Evolutionary conservation across 1,139 yeast species (phyloP).

Genomic region (Zhuliangozyma blackwelliae): DNA sequence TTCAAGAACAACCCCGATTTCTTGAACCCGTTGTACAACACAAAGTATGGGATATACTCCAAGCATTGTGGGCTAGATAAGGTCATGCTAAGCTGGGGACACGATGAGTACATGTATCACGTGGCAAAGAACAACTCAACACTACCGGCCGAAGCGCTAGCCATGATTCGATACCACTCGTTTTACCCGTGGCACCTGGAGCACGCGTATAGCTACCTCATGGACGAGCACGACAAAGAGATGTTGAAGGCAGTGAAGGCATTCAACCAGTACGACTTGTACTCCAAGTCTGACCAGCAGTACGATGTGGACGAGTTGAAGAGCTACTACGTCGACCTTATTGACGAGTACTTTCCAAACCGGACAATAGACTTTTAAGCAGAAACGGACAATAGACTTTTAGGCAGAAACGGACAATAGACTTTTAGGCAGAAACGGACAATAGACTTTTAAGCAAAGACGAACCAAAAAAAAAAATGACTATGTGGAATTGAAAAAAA

Average conservation of each 20-base stretch:
- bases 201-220: slow-evolving; percentile 58
- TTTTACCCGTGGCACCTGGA: slow-evolving; percentile 79
- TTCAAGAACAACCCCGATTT: slow-evolving; percentile 60
- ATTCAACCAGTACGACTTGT: slow-evolving; percentile 65
- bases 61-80: slow-evolving; percentile 64
- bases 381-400: slow-evolving; percentile 50
- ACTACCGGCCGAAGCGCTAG: slow-evolving; percentile 62
- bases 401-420: slow-evolving; percentile 52
- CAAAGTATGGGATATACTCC: slow-evolving; percentile 64
- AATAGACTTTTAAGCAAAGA: slow-evolving; percentile 44
- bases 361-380: slow-evolving; percentile 50
- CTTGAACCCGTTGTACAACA: slow-evolving; percentile 58
- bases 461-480: background rate
- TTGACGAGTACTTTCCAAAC: slow-evolving; percentile 64
- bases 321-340: slow-evolving; percentile 56
- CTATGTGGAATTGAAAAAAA: no score
- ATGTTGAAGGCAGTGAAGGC: slow-evolving; percentile 63
- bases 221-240: slow-evolving; percentile 61
- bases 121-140: slow-evolving; percentile 61
- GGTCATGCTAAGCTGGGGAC: slow-evolving; percentile 77
- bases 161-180: slow-evolving; percentile 73
- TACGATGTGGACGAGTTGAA: slow-evolving; percentile 48
- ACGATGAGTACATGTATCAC: slow-evolving; percentile 75
- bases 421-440: slow-evolving; percentile 54
- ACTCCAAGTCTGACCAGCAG: slow-evolving; percentile 53